phyloP scores from a whole-genome alignment of 2,329 filamentous ascomycete genomes.

The Sporothrix inflata region DNA sequence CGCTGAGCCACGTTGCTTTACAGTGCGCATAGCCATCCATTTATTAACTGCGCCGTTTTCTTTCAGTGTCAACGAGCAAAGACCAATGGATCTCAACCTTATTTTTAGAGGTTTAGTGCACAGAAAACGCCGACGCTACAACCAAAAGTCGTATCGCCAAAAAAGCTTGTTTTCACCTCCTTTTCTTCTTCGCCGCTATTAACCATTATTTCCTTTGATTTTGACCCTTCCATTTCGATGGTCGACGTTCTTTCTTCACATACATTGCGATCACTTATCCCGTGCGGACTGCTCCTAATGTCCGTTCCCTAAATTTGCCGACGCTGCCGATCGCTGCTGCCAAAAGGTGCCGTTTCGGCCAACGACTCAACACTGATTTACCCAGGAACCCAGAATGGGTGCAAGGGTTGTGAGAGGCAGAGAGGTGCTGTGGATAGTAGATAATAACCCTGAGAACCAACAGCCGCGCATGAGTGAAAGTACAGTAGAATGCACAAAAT shows the following conservation, averaged over 20 bases:
- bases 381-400: not conserved
- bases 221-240: not conserved
- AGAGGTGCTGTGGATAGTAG: not conserved
- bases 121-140: not conserved
- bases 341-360: constrained; percentile 21
- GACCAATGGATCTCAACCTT: not conserved
- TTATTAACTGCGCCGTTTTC: not conserved
- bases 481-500: not conserved
- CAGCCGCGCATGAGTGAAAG: not conserved
- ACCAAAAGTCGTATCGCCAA: constrained; percentile 3
- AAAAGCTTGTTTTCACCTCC: constrained; percentile 21
- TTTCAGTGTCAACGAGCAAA: not conserved
- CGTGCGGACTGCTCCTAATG: not conserved
- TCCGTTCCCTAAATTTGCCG: constrained; percentile 12
- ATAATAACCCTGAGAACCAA: not conserved
- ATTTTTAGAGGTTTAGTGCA: not conserved
- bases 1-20: not conserved
- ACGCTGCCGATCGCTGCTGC: not conserved
- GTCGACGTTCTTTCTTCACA: not conserved
- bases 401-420: not conserved
- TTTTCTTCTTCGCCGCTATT: not conserved
- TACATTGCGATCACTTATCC: not conserved
- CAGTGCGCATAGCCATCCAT: not conserved
- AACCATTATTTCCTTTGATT: not conserved
- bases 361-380: not conserved